Evolutionary conservation across 2,329 filamentous ascomycete genomes (phyloP), one percentile per base, ranked within the genome.

Genomic region (Aspergillus vadensis): DNA sequence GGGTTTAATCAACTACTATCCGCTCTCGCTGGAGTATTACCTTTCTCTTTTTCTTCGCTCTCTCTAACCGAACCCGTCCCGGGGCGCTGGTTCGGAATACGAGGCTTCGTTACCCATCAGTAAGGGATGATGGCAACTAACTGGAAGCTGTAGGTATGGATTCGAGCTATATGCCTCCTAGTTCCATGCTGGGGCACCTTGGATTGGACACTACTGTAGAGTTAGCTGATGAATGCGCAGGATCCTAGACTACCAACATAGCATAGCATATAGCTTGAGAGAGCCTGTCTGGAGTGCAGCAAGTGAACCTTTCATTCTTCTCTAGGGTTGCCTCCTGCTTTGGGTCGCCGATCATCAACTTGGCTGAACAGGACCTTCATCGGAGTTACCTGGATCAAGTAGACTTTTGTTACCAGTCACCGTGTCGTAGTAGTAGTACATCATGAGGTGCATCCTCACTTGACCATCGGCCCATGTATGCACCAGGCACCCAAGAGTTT

Each of bases 401-500:
- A 36, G 32, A 49, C 52, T 56, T 57, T 57, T 56, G 57, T 56
- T 55, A 50, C 15, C 19, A 52, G 54, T 62, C 51, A 48, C 17
- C 43, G 43, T 47, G 47, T 30, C 38, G 30, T 36, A 36, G 30
- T 30, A 30, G 27, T 36, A 32, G 30, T 32, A 36, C 32, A 36
- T 36, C 32, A 36, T 36, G 32, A 36, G 32, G 32, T 36, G 50
- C 57, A 41, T 58, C 56, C 57, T 59, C 58, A 59, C 60, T 63
- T 63, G 60, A 65, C 60, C 59, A 59, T 41, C 57, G 59, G 19
- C 27, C 55, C 55, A 61, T 63, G 58, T 61, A 43, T 54, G 56
- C 44, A 48, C 9, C 25, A 55, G 56, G 59, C 48, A 53, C 36
- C 43, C 44, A 55, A 51, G 56, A 57, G 51, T 49, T 36, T 47